Evolutionary conservation across 2,329 filamentous ascomycete species (phyloP).

Genomic region (Xylariaceae sp.): DNA sequence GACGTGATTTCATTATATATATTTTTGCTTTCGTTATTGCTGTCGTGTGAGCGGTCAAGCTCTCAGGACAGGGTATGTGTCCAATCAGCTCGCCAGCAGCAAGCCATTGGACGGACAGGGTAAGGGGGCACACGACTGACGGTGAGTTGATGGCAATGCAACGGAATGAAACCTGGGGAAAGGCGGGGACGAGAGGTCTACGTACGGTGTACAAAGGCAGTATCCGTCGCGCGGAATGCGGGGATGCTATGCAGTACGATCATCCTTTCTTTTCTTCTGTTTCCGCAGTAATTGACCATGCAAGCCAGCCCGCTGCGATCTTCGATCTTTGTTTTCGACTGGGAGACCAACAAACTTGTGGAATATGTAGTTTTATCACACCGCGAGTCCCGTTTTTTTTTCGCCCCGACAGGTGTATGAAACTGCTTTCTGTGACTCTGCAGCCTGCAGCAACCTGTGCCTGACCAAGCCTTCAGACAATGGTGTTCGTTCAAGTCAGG

Average conservation of each 20-base stretch:
- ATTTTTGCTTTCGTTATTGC: too few relatives aligned
- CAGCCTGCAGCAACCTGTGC: too few relatives aligned
- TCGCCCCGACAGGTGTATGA: too few relatives aligned
- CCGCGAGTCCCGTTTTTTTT: too few relatives aligned
- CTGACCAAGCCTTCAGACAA: too few relatives aligned
- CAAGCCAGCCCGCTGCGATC: not conserved
- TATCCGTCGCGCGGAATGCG: not conserved
- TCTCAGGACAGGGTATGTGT: not conserved
- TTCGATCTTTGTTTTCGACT: not conserved
- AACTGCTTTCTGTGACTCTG: too few relatives aligned
- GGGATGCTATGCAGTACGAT: constrained; percentile 5
- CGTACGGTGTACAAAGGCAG: constrained; percentile 4
- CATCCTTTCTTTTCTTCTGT: constrained; percentile 2
- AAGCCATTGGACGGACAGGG: constrained; percentile 7
- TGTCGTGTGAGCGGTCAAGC: constrained; percentile 13
- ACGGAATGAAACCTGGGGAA: constrained; percentile 14
- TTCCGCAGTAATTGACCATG: not conserved
- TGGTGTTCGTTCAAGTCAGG: too few relatives aligned
- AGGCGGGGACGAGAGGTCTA: constrained; percentile 17
- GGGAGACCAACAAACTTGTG: too few relatives aligned
- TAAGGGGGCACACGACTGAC: constrained; percentile 13
- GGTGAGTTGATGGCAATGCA: not conserved
- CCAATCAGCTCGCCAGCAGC: constrained; percentile 1
- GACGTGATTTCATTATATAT: too few relatives aligned
- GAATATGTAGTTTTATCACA: too few relatives aligned